Percentiles rank a stretch among this genome's conserved stretches.
phyloP scores from a whole-genome alignment of 1,284 basidiomycete genomes.

The Ustilago shanxiensis region DNA sequence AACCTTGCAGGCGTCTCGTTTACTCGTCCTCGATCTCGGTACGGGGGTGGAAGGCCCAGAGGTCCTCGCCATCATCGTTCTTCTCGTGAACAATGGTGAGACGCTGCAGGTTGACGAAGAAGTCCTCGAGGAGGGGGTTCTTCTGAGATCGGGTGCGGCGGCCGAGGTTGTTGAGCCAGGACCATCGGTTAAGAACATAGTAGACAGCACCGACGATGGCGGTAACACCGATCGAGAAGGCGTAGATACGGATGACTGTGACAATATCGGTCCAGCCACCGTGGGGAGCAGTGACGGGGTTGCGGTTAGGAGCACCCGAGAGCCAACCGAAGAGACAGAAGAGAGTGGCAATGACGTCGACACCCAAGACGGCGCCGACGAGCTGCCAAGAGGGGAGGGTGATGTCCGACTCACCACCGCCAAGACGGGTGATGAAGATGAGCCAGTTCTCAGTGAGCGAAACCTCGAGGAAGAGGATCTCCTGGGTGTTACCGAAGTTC shows the following conservation, averaged over 20 bases:
- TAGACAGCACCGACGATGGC: slow-evolving; percentile 73
- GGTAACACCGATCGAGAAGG: slow-evolving; percentile 74
- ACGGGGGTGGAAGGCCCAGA: slow-evolving; percentile 68
- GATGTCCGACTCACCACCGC: slow-evolving; percentile 68
- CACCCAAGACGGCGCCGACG: slow-evolving; percentile 73
- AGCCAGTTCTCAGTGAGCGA: slow-evolving; percentile 75
- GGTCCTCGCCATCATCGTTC: slow-evolving; percentile 64
- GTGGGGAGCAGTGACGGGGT: slow-evolving; percentile 69
- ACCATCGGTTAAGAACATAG: slow-evolving; percentile 71
- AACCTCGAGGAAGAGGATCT: slow-evolving; percentile 75
- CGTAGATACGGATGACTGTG: slow-evolving; percentile 74
- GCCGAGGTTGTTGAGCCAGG: slow-evolving; percentile 73
- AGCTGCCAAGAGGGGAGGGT: slow-evolving; percentile 74
- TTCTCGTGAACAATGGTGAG: slow-evolving; percentile 74
- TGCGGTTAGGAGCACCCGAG: slow-evolving; percentile 72
- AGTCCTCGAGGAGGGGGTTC: slow-evolving; percentile 73
- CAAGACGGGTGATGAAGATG: slow-evolving; percentile 73
- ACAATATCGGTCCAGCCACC: slow-evolving; percentile 73
- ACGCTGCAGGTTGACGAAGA: slow-evolving; percentile 73
- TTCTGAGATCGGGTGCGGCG: slow-evolving; percentile 72
- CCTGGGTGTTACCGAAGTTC: slow-evolving; percentile 74
- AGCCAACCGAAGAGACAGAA: slow-evolving; percentile 75
- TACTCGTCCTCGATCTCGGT: slow-evolving; percentile 69
- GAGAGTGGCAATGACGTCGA: slow-evolving; percentile 74
- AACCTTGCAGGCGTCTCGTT: slow-evolving; percentile 12